Base-by-base conservation (phyloP, 495 filamentous ascomycete genomes). In the Tetracladium setigerum region DNA sequence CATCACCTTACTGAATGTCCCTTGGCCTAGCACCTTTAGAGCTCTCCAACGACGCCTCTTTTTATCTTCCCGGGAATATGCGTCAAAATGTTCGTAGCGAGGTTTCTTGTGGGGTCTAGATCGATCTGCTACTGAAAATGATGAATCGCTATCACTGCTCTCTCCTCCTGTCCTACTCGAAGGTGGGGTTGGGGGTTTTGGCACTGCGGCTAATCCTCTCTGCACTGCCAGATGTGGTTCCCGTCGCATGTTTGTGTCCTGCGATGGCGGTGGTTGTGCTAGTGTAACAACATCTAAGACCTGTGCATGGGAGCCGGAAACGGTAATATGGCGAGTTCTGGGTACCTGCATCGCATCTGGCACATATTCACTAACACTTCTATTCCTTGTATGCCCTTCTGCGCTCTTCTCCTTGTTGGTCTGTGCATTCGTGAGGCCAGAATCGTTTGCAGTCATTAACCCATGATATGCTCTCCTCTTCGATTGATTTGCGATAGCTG, bases 1-100 rank as follows among this genome's bases (percentile, higher is more conserved):
- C 60, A 89, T 81, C 22, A 98, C 92, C 53, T 86, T 86, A 64
- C 89, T 95, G 63, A 98, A 98, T 2, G 92, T 95, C 12, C 92
- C 92, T 49, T 95, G 87, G 8, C 92, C 92, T 9, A 98, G 73
- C 54, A 83, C 67, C 44, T 82, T 83, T 18, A 98, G 62, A 30
- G 83, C 84, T 53, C 84, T 73, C 78, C 87, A 98, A 53, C 77
- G 70, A 45, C 73, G 75, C 19, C 72, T 61, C 44, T 78, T 80
- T 41, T 67, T 62, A 50, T 80, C 74, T 18, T 72, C 64, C 9
- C 78, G 70, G 18, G 69, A 74, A 39, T 63, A 68, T 15, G 86
- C 83, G 46, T 81, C 78, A 40, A 85, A 83, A 49, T 76, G 81
- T 35, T 84, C 76, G 41, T 69, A 60, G 2, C 57, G 57, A 37